phyloP scores from a whole-genome alignment of 2,329 filamentous ascomycete species.

The Scortechinia acanthostroma region DNA sequence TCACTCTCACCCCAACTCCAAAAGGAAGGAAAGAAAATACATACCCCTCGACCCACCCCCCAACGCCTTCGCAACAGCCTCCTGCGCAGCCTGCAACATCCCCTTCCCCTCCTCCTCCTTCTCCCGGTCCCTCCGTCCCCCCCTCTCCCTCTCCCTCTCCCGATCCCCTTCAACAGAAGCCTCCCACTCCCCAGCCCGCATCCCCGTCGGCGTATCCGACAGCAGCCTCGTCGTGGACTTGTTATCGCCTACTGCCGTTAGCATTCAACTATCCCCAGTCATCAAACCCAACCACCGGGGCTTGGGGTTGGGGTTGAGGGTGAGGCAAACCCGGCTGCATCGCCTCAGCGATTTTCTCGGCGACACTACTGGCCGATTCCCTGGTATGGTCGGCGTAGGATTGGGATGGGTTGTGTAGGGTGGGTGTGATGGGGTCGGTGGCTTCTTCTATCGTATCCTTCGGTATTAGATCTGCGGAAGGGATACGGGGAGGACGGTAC shows the following conservation, averaged over 20 bases:
- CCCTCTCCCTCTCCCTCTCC: constrained; percentile 2
- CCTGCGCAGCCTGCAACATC: constrained; percentile 8
- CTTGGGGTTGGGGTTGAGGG: neutral
- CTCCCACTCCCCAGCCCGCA: constrained; percentile 1
- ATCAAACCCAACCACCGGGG: too few relatives aligned
- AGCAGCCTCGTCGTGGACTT: neutral
- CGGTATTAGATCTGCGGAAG: too few relatives aligned
- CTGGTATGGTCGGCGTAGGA: constrained; percentile 5
- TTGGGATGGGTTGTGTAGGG: constrained; percentile 7
- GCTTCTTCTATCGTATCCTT: constrained; percentile 7
- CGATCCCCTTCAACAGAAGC: too few relatives aligned
- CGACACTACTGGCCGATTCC: constrained; percentile 10
- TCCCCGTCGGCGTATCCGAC: neutral
- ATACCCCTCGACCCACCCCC: constrained; percentile 13
- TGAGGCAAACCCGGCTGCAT: constrained; percentile 11
- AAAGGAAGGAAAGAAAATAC: neutral
- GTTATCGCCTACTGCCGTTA: neutral
- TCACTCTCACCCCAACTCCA: neutral
- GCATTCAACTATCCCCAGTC: too few relatives aligned
- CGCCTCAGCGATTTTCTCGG: constrained; percentile 8
- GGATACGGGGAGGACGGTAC: too few relatives aligned
- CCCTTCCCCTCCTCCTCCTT: neutral
- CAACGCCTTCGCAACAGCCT: constrained; percentile 14
- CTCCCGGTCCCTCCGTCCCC: neutral
- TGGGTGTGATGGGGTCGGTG: constrained; percentile 9